Evolutionary conservation across 345 rosid genomes (phyloP).

Genomic region (Clausena lansium): DNA sequence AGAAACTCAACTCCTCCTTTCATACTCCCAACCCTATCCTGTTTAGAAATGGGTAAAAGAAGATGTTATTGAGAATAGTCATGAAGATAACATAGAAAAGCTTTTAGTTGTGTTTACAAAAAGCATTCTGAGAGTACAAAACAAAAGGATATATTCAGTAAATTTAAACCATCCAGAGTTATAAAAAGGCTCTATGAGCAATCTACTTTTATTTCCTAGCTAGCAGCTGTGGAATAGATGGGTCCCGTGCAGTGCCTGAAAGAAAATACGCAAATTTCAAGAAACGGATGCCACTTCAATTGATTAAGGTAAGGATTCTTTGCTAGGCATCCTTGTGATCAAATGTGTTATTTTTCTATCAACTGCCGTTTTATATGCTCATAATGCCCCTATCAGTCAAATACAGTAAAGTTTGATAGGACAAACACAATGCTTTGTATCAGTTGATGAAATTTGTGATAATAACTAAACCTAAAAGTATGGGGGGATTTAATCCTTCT

Average conservation of each 20-base stretch:
- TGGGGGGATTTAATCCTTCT: no score
- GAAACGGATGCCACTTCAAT: neutral
- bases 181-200: neutral
- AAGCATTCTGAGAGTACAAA: neutral
- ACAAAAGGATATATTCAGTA: neutral
- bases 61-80: neutral
- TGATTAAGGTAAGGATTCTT: neutral
- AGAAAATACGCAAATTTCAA: neutral
- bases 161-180: neutral
- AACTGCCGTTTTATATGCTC: neutral
- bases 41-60: conserved; percentile 5
- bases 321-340: neutral
- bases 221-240: neutral
- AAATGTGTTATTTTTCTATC: neutral
- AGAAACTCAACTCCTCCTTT: conserved; percentile 68
- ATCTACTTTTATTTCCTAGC: neutral
- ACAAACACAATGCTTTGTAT: neutral
- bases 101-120: neutral
- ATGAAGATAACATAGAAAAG: neutral
- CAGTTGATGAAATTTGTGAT: neutral
- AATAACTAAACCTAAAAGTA: neutral
- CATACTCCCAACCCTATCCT: conserved; percentile 64
- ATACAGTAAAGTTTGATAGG: neutral
- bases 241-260: neutral
- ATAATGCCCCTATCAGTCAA: neutral